These are phyloP conservation scores for Porcisia hertigi DNA, from an alignment of 208 protist species.

Conservation along the genomic window DNA sequence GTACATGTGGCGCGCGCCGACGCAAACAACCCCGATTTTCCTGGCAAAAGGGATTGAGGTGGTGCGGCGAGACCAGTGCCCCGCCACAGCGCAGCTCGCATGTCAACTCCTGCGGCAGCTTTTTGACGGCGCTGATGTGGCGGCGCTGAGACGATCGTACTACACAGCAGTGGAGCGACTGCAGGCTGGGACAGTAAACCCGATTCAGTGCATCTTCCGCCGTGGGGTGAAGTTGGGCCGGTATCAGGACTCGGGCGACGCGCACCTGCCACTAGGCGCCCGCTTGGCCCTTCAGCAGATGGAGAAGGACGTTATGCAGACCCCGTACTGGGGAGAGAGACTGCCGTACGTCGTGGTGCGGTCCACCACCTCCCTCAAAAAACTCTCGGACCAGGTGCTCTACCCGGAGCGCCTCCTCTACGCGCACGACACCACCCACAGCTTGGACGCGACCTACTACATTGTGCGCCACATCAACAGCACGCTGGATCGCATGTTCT, in stretches of 20 bases:
- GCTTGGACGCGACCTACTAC: slow-evolving; percentile 78
- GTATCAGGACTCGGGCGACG: slow-evolving; percentile 41
- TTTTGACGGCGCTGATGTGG: slow-evolving; percentile 44
- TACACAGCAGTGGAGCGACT: slow-evolving; percentile 45
- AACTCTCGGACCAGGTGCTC: slow-evolving; percentile 39
- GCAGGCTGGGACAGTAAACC: slow-evolving; percentile 51
- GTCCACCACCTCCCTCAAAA: slow-evolving; percentile 13
- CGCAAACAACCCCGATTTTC: slow-evolving; percentile 95
- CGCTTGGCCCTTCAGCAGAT: slow-evolving; percentile 64
- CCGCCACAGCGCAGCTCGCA: slow-evolving; percentile 49
- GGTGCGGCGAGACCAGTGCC: slow-evolving; percentile 99
- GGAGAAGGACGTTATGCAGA: slow-evolving; percentile 52
- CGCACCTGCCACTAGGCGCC: slow-evolving; percentile 57
- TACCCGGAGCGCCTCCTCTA: slow-evolving; percentile 62
- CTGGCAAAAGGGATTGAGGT: slow-evolving; percentile 99
- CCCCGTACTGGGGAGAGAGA: slow-evolving; percentile 80
- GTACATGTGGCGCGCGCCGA: slow-evolving; percentile 95
- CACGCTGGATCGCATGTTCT: slow-evolving; percentile 81
- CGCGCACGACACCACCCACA: slow-evolving; percentile 22
- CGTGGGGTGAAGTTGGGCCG: slow-evolving; percentile 75
- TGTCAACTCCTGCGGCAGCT: slow-evolving; percentile 47
- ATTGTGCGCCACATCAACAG: slow-evolving; percentile 75
- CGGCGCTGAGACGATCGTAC: slow-evolving; percentile 38
- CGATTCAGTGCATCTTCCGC: slow-evolving; percentile 71
- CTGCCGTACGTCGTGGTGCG: slow-evolving; percentile 74